Evolutionary conservation across 2,329 filamentous ascomycete genomes (phyloP), one percentile per base, ranked within the genome.

Genomic region (Huntiella bhutanensis): DNA sequence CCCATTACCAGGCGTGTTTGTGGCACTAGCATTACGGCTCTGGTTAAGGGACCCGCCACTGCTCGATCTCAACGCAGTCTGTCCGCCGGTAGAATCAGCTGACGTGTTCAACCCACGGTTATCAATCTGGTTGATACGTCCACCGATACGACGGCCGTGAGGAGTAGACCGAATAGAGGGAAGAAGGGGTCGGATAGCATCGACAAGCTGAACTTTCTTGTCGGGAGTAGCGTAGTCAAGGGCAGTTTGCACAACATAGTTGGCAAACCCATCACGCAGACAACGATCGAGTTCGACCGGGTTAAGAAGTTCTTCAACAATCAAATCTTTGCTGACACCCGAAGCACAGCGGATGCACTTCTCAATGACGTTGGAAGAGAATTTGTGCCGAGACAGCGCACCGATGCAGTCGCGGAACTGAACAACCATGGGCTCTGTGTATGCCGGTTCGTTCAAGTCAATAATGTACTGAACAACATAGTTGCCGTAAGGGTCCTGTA

Each of bases 391-490:
- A 4, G 91, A 96, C 12, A 73, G 73, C 62, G 62, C 72, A 57
- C 60, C 81, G 66, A 75, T 83, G 68, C 70, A 71, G 55, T 80
- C 80, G 47, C 72, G 66, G 67, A 98, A 95, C 57, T 78, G 80
- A 45, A 71, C 67, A 51, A 92, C 91, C 36, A 98, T 70, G 3
- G 88, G 88, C 56, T 91, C 82, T 1, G 88, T 95, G 64, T 94
- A 95, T 54, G 69, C 69, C 10, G 80, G 70, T 58, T 98, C 86
- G 53, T 86, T 86, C 46, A 96, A 73, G 59, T 96, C 91, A 54
- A 98, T 77, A 58, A 98, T 96, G 65, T 98, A 98, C 65, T 98
- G 91, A 43, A 98, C 82, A 43, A 98, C 91, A 54, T 98, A 98
- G 64, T 98, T 98, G 58, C 91, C 91, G 55, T 95, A 98, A 0